phyloP scores from a whole-genome alignment of 108 stramenopile species.

The Fistulifera solaris region DNA sequence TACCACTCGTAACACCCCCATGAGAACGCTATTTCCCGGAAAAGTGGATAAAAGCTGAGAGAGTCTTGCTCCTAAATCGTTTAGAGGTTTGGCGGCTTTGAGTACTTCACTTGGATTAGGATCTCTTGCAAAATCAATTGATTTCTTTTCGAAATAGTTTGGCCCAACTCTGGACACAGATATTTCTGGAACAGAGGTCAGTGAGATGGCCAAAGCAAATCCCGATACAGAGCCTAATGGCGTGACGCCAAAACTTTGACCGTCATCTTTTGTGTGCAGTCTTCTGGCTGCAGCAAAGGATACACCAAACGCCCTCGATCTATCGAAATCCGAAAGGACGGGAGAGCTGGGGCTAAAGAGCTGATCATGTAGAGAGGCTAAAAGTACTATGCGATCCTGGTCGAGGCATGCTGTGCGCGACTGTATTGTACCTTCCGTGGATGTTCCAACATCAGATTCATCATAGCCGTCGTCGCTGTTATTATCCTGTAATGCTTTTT shows the following conservation, averaged over 20 bases:
- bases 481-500: slow-evolving; percentile 24
- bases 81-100: slow-evolving; percentile 55
- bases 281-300: neutral
- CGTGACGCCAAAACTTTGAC: neutral
- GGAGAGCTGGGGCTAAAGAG: slow-evolving; percentile 23
- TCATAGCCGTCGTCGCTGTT: slow-evolving; percentile 19
- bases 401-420: slow-evolving; percentile 1
- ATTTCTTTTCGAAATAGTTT: neutral
- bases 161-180: neutral
- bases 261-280: neutral
- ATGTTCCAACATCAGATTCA: slow-evolving; percentile 7
- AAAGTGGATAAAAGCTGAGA: slow-evolving; percentile 79
- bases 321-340: neutral
- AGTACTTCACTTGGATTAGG: slow-evolving; percentile 61
- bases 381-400: no score
- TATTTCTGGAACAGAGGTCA: neutral
- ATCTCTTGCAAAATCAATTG: slow-evolving; percentile 71
- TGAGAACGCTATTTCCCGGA: slow-evolving; percentile 84
- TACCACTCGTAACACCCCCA: slow-evolving; percentile 56
- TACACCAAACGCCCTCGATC: neutral
- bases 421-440: neutral
- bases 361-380: slow-evolving; percentile 1
- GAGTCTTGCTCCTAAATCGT: slow-evolving; percentile 45
- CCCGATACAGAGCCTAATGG: neutral
- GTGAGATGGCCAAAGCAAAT: slow-evolving; percentile 3